Percentiles rank a stretch among this genome's conserved stretches.
Conservation (phyloP, 176 grass and related monocot genomes). For the Phyllostachys edulis region DNA sequence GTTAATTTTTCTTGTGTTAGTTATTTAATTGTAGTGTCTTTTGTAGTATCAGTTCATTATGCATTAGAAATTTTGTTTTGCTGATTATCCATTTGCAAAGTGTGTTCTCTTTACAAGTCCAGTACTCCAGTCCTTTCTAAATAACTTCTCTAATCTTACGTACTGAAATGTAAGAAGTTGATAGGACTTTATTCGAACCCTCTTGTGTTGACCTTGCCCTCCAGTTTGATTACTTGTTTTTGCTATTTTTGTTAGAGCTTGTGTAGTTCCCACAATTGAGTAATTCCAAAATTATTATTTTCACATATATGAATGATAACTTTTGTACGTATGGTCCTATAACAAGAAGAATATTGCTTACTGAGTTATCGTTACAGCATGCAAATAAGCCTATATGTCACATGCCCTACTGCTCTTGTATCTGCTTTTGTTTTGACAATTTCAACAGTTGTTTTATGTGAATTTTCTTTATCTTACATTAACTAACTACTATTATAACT, state of each 20-base stretch:
- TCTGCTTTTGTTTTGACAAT: not conserved
- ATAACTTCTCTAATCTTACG: not conserved
- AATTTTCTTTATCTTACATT: not conserved
- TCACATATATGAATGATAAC: not conserved
- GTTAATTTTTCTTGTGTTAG: not conserved
- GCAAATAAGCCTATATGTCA: not conserved
- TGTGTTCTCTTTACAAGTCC: not conserved
- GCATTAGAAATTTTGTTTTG: not conserved
- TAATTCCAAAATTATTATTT: not conserved
- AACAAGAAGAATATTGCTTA: not conserved
- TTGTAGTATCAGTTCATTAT: not conserved
- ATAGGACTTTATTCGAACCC: not conserved
- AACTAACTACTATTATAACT: no score
- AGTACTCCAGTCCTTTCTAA: not conserved
- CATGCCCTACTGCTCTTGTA: not conserved
- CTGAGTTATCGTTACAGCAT: not conserved
- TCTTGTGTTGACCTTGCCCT: not conserved
- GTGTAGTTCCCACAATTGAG: not conserved
- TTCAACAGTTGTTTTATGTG: not conserved
- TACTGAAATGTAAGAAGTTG: not conserved
- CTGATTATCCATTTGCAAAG: no score
- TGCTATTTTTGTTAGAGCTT: constrained; percentile 1
- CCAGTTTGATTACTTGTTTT: not conserved
- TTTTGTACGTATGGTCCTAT: not conserved
- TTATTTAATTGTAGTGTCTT: not conserved